A percentile compares a stretch with the other conserved stretches of the same genome.
Evolutionary conservation across 2,329 filamentous ascomycete genomes (phyloP).

Genomic region (Penicillium freii): DNA sequence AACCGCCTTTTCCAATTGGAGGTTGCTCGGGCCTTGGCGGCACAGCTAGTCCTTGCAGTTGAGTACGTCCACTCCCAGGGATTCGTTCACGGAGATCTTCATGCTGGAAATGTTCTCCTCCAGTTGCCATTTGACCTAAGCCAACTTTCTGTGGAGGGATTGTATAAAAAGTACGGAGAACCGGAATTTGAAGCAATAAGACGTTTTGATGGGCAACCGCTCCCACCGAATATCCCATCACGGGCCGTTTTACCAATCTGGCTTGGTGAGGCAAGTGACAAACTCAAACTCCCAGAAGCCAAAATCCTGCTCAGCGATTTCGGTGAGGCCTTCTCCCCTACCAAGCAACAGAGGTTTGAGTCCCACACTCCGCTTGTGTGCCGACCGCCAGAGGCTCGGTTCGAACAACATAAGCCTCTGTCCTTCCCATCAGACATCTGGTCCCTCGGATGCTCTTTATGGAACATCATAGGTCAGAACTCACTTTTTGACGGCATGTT

Average conservation of each 20-base stretch:
- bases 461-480: too few relatives aligned
- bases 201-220: constrained; percentile 23
- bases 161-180: constrained; percentile 23
- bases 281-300: constrained; percentile 30
- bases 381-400: constrained; percentile 38
- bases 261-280: constrained; percentile 35
- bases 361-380: constrained; percentile 33
- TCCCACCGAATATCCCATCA: constrained; percentile 30
- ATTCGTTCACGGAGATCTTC: constrained; percentile 38
- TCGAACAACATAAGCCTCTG: constrained; percentile 36
- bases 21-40: constrained; percentile 14
- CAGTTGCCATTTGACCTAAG: constrained; percentile 16
- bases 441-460: too few relatives aligned
- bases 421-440: constrained; percentile 41
- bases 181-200: constrained; percentile 21
- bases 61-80: constrained; percentile 21
- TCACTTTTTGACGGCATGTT: constrained; percentile 32
- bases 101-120: constrained; percentile 39
- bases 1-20: constrained; percentile 18
- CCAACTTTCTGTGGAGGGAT: constrained; percentile 16
- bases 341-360: constrained; percentile 20
- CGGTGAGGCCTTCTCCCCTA: constrained; percentile 36
- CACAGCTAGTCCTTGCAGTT: constrained; percentile 28
- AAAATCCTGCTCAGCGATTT: constrained; percentile 37
- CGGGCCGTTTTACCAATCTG: constrained; percentile 34